phyloP scores from a whole-genome alignment of 23 red algal species.

The Pyropia haitanensis region DNA sequence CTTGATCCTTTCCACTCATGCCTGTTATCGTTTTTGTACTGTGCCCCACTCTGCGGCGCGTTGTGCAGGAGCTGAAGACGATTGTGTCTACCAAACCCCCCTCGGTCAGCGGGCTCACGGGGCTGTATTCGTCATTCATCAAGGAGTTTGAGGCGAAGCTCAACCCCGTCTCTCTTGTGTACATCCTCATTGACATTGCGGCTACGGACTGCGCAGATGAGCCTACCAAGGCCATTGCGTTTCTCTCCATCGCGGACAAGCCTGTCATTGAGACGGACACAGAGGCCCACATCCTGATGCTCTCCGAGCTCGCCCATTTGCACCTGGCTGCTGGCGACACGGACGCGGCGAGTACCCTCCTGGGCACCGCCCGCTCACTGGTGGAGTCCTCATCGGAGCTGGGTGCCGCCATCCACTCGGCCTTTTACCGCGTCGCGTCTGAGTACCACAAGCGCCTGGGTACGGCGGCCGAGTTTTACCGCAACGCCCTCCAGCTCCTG shows the following conservation, averaged over 20 bases:
- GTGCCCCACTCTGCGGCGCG: too few relatives aligned
- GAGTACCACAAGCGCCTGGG: constrained; percentile 93
- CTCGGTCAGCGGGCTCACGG: constrained; percentile 19
- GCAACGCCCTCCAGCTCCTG: constrained; percentile 78
- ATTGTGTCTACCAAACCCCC: constrained; percentile 11
- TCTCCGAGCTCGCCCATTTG: constrained; percentile 43
- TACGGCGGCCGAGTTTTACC: constrained; percentile 85
- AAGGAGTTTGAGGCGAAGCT: constrained; percentile 72
- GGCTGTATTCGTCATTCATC: constrained; percentile 64
- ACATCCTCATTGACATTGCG: constrained; percentile 49
- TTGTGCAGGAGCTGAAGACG: constrained; percentile 20
- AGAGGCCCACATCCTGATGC: constrained; percentile 62
- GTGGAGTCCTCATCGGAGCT: constrained; percentile 50
- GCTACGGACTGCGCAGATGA: constrained; percentile 19
- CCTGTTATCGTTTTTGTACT: too few relatives aligned
- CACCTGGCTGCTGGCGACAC: constrained; percentile 51
- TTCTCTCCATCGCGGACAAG: constrained; percentile 32
- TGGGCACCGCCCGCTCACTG: constrained; percentile 25
- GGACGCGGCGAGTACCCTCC: constrained; percentile 24
- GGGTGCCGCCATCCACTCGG: constrained; percentile 63
- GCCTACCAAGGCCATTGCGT: constrained; percentile 46
- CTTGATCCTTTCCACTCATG: too few relatives aligned
- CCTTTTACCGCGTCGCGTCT: constrained; percentile 68
- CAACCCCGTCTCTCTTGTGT: constrained; percentile 77
- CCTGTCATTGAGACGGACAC: constrained; percentile 11